Evolutionary conservation across 192 early-diverging fungal genomes (phyloP), one percentile per base, ranked within the genome.

Genomic region (Podila epicladia): DNA sequence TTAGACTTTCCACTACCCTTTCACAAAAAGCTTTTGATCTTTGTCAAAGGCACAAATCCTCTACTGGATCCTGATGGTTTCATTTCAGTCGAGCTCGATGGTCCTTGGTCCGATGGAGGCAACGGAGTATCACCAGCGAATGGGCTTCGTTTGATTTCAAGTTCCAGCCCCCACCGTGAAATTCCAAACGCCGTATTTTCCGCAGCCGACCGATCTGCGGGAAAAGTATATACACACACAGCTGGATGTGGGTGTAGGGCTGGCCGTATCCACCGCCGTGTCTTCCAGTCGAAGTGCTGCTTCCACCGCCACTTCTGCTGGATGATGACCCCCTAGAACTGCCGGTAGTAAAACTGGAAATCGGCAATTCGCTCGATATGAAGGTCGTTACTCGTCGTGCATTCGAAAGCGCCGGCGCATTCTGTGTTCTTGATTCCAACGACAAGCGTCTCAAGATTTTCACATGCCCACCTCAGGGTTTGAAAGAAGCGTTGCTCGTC

Each of bases 131-230:
- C 50, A 53, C 17, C 50, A 20, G 7, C 50, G 17, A 19, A 2
- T 33, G 65, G 17, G 24, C 13, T 31, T 61, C 12, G 37, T 4
- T 59, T 29, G 58, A 63, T 50, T 7, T 59, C 65, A 17, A 74
- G 53, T 55, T 68, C 53, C 26, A 74, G 58, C 22, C 65, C n/a
- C 73, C 73, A 17, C 73, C 65, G 28, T 58, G 60, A n/a, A 74
- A 64, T 53, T 74, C 73, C 15, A 74, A n/a, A 0, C 66, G 33
- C 38, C 57, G 67, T 20, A 74, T 20, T 32, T 45, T 38, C 20
- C 28, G 15, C 13, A 74, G 49, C 50, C 73, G 50, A 4, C 73
- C 73, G 33, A 74, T n/a, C 15, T 68, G 66, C n/a, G 68, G 37
- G 49, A 74, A 68, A 22, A 74, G n/a, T 5, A 67, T 50, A 53